Base-by-base conservation (phyloP, 768 basidiomycete species). In the Candolleomyces efflorescens region DNA sequence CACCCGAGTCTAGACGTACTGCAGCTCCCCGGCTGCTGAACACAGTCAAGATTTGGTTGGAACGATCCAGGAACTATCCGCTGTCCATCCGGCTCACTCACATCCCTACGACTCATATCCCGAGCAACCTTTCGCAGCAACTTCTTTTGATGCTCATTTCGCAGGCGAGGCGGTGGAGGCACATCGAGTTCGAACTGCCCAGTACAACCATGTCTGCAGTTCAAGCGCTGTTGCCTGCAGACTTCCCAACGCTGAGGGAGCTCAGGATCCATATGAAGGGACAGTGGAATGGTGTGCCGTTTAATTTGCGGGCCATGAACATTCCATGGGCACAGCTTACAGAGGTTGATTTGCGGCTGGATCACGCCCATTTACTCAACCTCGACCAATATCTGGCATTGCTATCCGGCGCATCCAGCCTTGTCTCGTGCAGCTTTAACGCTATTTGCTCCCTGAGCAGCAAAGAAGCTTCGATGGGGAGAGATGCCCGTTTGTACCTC, bases 261-360 rank as follows among this genome's bases (percentile, higher is more conserved):
- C 50, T 78, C n/a, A 62, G 64, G 5, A 53, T 78, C 12, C 67
- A 71, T 41, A 61, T 69, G 46, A 64, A 64, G 22, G 73, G 72
- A 1, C 47, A 51, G 24, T 67, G 64, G 65, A 56, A 53, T 24
- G 27, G 27, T 38, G 37, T 18, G 37, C 27, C 38, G 24, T 57
- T 54, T 41, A 15, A 43, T 38, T 61, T 71, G 39, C 48, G 74
- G 23, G 62, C 62, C 9, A 41, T 70, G 13, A 64, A 67, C 15
- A 64, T 78, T 32, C 71, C 74, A 37, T 81, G 78, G 76, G 56
- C 56, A n/a, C 77, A 75, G 56, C 65, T 79, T 12, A 71, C 75
- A 0, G 55, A 52, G 18, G 50, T 81, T 10, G 67, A 76, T 62
- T 68, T 79, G 17, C 71, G 71, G 58, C 57, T 73, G 6, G 73